Conservation (phyloP, 345 rosid genomes). For the Hypericum perforatum region DNA sequence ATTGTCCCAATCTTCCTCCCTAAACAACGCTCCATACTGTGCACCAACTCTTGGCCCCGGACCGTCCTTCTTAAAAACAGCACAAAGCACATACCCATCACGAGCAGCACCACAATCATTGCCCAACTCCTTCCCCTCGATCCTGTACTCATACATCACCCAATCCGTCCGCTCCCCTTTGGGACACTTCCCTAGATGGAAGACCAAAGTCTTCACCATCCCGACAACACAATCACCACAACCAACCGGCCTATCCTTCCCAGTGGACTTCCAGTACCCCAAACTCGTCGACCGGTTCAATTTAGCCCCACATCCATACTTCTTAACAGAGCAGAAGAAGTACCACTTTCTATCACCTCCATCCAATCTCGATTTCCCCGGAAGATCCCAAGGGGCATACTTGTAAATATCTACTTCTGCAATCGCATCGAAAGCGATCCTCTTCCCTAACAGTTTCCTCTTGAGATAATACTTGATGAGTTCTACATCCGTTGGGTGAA, state of each 20-base stretch:
- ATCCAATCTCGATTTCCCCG: conserved; percentile 22
- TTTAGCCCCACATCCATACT: conserved; percentile 37
- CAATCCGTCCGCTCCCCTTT: conserved; percentile 57
- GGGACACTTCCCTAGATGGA: conserved; percentile 42
- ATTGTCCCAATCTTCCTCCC: conserved; percentile 66
- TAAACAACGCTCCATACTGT: conserved; percentile 69
- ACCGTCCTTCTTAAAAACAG: conserved; percentile 55
- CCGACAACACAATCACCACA: conserved; percentile 38
- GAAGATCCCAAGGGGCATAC: conserved; percentile 63
- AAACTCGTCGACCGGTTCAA: conserved; percentile 37
- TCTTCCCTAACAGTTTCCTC: conserved; percentile 53
- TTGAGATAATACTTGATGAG: conserved; percentile 53
- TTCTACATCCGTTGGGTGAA: conserved; percentile 77
- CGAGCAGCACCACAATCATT: conserved; percentile 27
- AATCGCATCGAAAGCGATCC: conserved; percentile 29
- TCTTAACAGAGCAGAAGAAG: conserved; percentile 74
- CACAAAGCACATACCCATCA: conserved; percentile 52
- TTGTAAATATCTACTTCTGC: conserved; percentile 54
- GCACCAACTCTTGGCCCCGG: conserved; percentile 65
- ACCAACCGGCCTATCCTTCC: conserved; percentile 48
- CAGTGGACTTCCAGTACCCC: conserved; percentile 77
- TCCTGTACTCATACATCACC: conserved; percentile 78
- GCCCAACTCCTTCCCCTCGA: conserved; percentile 32
- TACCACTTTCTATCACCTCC: conserved; percentile 70
- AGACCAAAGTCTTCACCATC: conserved; percentile 53